phyloP scores from a whole-genome alignment of 768 basidiomycete species.

The Baorangia bicolor region DNA sequence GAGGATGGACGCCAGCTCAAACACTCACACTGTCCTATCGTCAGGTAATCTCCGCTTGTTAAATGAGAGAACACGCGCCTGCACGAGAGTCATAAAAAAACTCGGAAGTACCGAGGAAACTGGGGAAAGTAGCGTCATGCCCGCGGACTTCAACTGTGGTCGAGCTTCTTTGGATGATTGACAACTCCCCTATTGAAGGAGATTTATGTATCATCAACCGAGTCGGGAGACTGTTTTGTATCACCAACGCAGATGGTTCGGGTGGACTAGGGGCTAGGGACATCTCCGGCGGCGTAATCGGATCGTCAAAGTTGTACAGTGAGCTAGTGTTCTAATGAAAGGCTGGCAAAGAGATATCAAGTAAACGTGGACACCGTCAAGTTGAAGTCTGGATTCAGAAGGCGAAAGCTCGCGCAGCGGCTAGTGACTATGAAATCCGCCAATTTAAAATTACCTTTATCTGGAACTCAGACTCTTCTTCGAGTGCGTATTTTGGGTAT shows the following conservation, averaged over 20 bases:
- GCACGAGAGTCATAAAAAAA: constrained; percentile 73
- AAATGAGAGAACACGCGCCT: constrained; percentile 41
- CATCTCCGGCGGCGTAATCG: constrained; percentile 5
- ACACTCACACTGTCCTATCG: constrained; percentile 28
- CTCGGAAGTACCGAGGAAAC: constrained; percentile 52
- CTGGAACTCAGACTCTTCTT: neutral
- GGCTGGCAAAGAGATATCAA: neutral
- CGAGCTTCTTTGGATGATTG: constrained; percentile 44
- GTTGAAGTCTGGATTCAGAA: neutral
- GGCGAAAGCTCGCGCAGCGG: neutral
- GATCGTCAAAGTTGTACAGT: neutral
- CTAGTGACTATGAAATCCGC: neutral
- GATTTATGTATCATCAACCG: constrained; percentile 1
- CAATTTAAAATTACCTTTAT: constrained; percentile 13
- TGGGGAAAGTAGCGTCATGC: constrained; percentile 43
- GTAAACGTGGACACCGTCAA: neutral
- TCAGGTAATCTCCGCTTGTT: constrained; percentile 5
- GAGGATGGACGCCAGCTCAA: neutral
- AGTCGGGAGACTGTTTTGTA: neutral
- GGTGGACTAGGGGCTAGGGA: constrained; percentile 3
- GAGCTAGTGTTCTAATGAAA: neutral
- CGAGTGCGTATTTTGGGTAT: neutral
- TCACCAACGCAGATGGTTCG: neutral
- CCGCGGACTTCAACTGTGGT: constrained; percentile 70
- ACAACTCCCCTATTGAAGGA: constrained; percentile 24